Conservation (phyloP, 345 rosid genomes). For the Euphorbia tirucalli region DNA sequence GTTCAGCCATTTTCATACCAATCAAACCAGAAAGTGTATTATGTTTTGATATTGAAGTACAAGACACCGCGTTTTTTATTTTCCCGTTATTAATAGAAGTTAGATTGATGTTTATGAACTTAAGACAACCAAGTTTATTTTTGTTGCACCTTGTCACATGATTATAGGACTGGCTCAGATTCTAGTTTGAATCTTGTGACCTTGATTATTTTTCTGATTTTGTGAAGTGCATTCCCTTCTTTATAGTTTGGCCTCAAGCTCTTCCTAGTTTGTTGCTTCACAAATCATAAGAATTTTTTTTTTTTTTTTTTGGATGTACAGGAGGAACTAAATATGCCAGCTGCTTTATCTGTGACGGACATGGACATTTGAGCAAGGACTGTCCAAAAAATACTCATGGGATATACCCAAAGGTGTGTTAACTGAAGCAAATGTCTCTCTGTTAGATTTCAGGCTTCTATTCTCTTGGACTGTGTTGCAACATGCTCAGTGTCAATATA, state of each 20-base stretch:
- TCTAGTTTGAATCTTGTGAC: neutral
- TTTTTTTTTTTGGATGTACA: slow-evolving; percentile 27
- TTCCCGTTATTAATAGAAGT: neutral
- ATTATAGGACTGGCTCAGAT: neutral
- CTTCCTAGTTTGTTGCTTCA: neutral
- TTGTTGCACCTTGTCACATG: neutral
- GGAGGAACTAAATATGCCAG: slow-evolving; percentile 87
- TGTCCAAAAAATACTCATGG: slow-evolving; percentile 83
- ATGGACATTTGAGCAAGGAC: slow-evolving; percentile 85
- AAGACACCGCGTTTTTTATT: neutral
- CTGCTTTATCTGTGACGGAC: slow-evolving; percentile 82
- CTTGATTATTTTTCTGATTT: neutral
- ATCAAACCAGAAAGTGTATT: neutral
- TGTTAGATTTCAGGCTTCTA: neutral
- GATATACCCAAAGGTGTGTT: slow-evolving; percentile 84
- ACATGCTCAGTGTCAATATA: neutral
- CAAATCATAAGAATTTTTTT: slow-evolving; percentile 9
- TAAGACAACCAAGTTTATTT: neutral
- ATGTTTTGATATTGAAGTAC: neutral
- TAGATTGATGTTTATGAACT: neutral
- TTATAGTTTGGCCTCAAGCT: neutral
- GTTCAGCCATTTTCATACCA: neutral
- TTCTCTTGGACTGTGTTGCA: neutral
- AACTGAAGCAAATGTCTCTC: neutral
- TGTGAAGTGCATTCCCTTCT: neutral